Percentiles rank a stretch among this genome's conserved stretches.
Evolutionary conservation across 768 basidiomycete species (phyloP).

Genomic region (Leccinum variicolor): DNA sequence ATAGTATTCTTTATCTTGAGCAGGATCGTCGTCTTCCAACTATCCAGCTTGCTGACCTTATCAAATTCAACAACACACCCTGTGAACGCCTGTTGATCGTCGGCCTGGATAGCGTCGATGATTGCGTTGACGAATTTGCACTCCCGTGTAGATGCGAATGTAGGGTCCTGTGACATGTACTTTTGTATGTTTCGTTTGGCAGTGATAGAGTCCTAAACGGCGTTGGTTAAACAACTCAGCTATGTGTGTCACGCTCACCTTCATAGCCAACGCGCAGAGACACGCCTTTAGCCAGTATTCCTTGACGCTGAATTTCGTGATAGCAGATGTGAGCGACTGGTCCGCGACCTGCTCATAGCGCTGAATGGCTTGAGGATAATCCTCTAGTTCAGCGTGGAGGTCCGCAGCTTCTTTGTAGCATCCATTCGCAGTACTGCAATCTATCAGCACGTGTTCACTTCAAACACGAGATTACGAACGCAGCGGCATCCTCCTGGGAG

Average conservation of each 20-base stretch:
- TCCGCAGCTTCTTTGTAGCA: slow-evolving; percentile 98
- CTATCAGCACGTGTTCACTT: slow-evolving; percentile 1
- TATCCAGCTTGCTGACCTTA: slow-evolving; percentile 88
- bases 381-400: slow-evolving; percentile 83
- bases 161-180: slow-evolving; percentile 79
- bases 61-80: slow-evolving; percentile 90
- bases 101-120: slow-evolving; percentile 71
- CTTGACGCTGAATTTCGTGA: slow-evolving; percentile 99
- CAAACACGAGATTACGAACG: slow-evolving; percentile 52
- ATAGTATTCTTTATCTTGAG: slow-evolving; percentile 86
- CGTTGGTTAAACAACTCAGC: slow-evolving; percentile 8
- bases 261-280: slow-evolving; percentile 85
- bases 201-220: slow-evolving; percentile 73
- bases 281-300: slow-evolving; percentile 92
- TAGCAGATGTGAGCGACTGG: slow-evolving; percentile 69
- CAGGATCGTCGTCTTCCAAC: slow-evolving; percentile 92
- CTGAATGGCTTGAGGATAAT: slow-evolving; percentile 81
- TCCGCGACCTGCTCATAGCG: slow-evolving; percentile 90
- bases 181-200: slow-evolving; percentile 74
- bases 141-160: slow-evolving; percentile 87
- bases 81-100: slow-evolving; percentile 73
- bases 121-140: slow-evolving; percentile 81
- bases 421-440: slow-evolving; percentile 81
- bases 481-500: slow-evolving; percentile 92
- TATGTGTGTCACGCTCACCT: slow-evolving; percentile 47